These are phyloP conservation scores for Batkoa obscura DNA, from an alignment of 371 early-diverging fungal genomes.

Conservation along the genomic window DNA sequence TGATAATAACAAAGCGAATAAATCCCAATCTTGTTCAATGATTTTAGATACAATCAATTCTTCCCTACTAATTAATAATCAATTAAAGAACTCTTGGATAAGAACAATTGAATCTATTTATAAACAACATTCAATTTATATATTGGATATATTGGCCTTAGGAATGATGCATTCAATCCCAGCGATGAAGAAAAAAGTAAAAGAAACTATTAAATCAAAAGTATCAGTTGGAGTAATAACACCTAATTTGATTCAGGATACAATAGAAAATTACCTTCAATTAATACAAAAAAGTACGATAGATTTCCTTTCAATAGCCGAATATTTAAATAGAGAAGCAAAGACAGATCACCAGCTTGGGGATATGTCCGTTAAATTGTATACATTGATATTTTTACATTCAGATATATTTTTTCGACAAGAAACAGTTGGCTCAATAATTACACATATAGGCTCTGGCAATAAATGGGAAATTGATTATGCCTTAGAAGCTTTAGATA, in stretches of 20 bases:
- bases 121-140: slow-evolving; percentile 15
- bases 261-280: slow-evolving; percentile 14
- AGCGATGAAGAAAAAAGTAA: slow-evolving; percentile 41
- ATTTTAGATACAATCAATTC: background rate
- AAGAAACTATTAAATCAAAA: slow-evolving; percentile 9
- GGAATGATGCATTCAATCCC: slow-evolving; percentile 42
- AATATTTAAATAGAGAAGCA: slow-evolving; percentile 33
- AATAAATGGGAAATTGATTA: slow-evolving; percentile 39
- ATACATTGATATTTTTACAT: slow-evolving; percentile 25
- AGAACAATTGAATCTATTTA: slow-evolving; percentile 9
- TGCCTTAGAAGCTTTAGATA: slow-evolving; percentile 31
- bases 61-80: background rate
- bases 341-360: slow-evolving; percentile 21
- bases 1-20: background rate
- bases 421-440: slow-evolving; percentile 55
- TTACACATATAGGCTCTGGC: slow-evolving; percentile 70
- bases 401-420: slow-evolving; percentile 46
- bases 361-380: slow-evolving; percentile 25
- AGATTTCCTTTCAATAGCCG: slow-evolving; percentile 33
- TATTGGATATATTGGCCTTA: slow-evolving; percentile 43
- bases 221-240: background rate
- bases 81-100: background rate
- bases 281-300: slow-evolving; percentile 34
- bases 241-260: too few species aligned
- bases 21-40: background rate